Base-by-base conservation (phyloP, 2,329 filamentous ascomycete species). In the Kalmusia sp. region DNA sequence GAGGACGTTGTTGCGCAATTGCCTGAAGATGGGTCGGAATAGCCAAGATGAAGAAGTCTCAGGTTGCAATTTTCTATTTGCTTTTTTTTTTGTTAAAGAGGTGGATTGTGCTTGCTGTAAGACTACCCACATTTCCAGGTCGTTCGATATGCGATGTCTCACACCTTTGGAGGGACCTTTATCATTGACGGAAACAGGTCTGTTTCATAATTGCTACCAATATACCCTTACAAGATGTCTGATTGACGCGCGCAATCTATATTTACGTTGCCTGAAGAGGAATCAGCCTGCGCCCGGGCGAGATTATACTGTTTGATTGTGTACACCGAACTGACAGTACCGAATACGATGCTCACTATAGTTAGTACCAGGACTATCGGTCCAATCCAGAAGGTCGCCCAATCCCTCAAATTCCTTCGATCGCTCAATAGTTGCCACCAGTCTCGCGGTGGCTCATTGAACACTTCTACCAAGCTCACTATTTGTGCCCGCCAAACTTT, bases 1-100 rank as follows among this genome's bases (percentile, higher is more conserved):
- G 85, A 93, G 73, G 79, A 80, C 14, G 89, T 91, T 17, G 84
- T 96, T 65, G 81, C 83, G 28, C 79, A 82, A 50, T 71, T 92
- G 59, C 87, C 89, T 0, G 85, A 88, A 50, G 87, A 89, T 67
- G 84, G 69, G 9, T 51, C 54, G 9, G 60, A 60, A 15, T 59
- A 65, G 21, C 59, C 21, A 40, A 31, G 30, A 6, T 2, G 39
- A 22, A 25, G 3, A 22, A 17, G 31, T 33, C 15, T 9, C 14
- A 47, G 33, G 15, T 6, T 21, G 31, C 19, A 14, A 21, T 31
- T 6, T 37, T 21, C 15, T 27, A 14, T 12, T 21, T 15, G 9
- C 33, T 12, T 22, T 14, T 24, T 27, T 3, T 2, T 12, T 14
- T 17, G 14, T 6, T 31, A 8, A 31, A 15, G 17, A 40, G 25